Conservation (phyloP, 208 protist species). For the Angomonas deanei region DNA sequence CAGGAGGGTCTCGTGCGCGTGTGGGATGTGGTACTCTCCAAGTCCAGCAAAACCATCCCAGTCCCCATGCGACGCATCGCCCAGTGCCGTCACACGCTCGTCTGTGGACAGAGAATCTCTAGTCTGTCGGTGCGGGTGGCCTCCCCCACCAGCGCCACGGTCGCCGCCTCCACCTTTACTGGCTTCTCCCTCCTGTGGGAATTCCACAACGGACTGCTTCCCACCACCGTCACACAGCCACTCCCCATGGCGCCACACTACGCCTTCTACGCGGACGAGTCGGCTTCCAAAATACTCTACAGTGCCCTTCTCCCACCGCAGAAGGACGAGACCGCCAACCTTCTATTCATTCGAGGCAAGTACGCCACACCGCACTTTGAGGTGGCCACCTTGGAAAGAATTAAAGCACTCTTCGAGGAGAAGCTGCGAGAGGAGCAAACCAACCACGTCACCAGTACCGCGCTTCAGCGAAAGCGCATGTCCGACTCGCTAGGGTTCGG, state of each 20-base stretch:
- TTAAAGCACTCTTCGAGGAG: background rate
- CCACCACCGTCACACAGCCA: background rate
- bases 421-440: background rate
- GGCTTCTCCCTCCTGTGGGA: conserved; percentile 10
- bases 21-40: conserved; percentile 64
- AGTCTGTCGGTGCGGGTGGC: conserved; percentile 43
- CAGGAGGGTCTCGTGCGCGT: conserved; percentile 68
- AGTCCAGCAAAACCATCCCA: too few species aligned
- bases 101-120: conserved; percentile 75
- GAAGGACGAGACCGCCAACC: conserved; percentile 8
- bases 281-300: background rate
- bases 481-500: background rate
- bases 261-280: background rate
- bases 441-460: conserved; percentile 10
- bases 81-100: conserved; percentile 67
- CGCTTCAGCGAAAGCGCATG: conserved; percentile 1
- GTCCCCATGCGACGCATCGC: background rate
- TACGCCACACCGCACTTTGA: conserved; percentile 1
- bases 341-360: background rate
- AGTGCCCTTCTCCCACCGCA: background rate
- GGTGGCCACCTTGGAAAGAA: background rate
- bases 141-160: background rate
- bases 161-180: conserved; percentile 12
- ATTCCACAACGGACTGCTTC: background rate
- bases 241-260: background rate